Conservation (phyloP, 192 early-diverging fungal genomes). For the Mortierella antarctica region DNA sequence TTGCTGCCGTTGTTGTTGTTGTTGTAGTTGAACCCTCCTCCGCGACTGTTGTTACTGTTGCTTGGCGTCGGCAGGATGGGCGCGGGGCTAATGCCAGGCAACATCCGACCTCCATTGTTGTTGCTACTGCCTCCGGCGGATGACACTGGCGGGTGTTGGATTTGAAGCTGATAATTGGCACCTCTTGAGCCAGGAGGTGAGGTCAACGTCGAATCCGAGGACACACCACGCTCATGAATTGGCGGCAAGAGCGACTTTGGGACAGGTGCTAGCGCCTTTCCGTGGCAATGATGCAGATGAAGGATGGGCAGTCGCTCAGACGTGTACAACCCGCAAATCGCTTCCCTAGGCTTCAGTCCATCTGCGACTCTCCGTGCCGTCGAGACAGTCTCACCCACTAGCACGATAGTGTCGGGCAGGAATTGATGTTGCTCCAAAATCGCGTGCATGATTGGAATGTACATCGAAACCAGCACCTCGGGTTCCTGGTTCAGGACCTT, state of each 20-base stretch:
- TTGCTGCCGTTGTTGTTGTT: background rate
- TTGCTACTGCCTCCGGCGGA: background rate
- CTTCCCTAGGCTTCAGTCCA: slow-evolving; percentile 45
- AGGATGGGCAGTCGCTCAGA: slow-evolving; percentile 38
- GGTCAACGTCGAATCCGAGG: background rate
- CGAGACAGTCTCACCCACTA: slow-evolving; percentile 39
- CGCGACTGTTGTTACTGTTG: background rate
- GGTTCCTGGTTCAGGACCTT: slow-evolving; percentile 44
- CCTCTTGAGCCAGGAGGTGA: background rate
- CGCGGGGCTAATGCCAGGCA: slow-evolving; percentile 20
- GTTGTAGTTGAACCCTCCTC: background rate
- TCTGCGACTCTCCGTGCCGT: slow-evolving; percentile 26
- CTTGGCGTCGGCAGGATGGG: background rate
- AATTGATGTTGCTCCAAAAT: slow-evolving; percentile 46
- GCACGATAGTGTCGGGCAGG: slow-evolving; percentile 37
- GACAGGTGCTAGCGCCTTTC: slow-evolving; percentile 22
- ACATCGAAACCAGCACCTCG: slow-evolving; percentile 46
- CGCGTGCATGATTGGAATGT: slow-evolving; percentile 45
- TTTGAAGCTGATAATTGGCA: background rate
- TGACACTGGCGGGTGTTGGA: background rate
- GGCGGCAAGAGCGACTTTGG: slow-evolving; percentile 3
- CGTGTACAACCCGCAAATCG: slow-evolving; percentile 5
- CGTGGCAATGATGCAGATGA: slow-evolving; percentile 40
- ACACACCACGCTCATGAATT: background rate
- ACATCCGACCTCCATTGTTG: slow-evolving; percentile 6